phyloP scores from a whole-genome alignment of 2,329 filamentous ascomycete species.

The Cryphonectria carpinicola region DNA sequence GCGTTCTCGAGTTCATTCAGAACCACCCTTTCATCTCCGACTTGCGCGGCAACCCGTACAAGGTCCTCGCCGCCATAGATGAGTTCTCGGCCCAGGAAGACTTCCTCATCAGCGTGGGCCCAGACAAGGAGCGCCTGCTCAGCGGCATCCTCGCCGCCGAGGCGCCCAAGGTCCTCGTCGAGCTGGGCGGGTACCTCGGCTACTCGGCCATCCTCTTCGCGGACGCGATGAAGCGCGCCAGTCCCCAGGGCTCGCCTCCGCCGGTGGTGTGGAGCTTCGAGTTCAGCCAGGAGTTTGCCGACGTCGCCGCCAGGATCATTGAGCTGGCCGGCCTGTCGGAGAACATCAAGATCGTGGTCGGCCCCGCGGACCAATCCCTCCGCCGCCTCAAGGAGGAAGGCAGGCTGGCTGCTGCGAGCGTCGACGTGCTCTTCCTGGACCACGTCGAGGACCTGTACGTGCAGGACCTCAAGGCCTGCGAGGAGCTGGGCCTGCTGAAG shows the following conservation, averaged over 20 bases:
- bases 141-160: slow-evolving; percentile 6
- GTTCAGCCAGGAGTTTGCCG: slow-evolving; percentile 3
- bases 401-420: background rate
- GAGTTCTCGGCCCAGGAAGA: slow-evolving; percentile 9
- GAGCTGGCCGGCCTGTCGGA: slow-evolving; percentile 8
- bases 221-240: slow-evolving; percentile 5
- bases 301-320: slow-evolving; percentile 5
- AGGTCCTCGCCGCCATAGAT: slow-evolving; percentile 11
- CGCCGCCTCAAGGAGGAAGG: slow-evolving; percentile 4
- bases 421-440: slow-evolving; percentile 13
- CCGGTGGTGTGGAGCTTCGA: slow-evolving; percentile 12
- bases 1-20: background rate
- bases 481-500: slow-evolving; percentile 13
- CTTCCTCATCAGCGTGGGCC: slow-evolving; percentile 12
- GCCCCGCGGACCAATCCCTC: background rate
- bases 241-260: background rate
- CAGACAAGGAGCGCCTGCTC: slow-evolving; percentile 13
- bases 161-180: slow-evolving; percentile 12
- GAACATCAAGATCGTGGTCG: slow-evolving; percentile 7
- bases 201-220: slow-evolving; percentile 15
- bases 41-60: slow-evolving; percentile 4
- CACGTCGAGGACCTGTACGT: slow-evolving; percentile 13
- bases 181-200: slow-evolving; percentile 14
- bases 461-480: slow-evolving; percentile 10
- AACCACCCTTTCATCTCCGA: background rate